Evolutionary conservation across 2,329 filamentous ascomycete species (phyloP), one percentile per base, ranked within the genome.

Genomic region (Ophiostoma perfectum): DNA sequence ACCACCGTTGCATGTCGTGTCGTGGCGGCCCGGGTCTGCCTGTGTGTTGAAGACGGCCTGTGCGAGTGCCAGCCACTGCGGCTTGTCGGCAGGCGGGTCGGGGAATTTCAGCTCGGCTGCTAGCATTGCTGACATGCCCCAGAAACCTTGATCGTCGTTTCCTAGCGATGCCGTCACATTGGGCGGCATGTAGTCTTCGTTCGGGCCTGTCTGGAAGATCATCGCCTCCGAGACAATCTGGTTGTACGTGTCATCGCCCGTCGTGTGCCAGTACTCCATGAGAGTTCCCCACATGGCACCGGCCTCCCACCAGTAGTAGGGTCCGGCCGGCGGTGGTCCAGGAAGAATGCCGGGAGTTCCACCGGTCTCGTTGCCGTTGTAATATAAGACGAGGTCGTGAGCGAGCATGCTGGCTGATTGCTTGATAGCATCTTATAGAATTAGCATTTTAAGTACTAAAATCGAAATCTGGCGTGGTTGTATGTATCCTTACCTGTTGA

Each of bases 71-170:
- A 85, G 77, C 80, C 84, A 86, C 52, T 79, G 72, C 2, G 82
- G 79, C 62, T 79, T 67, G 18, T 77, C 77, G 3, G 76, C 70
- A 0, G 78, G 75, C 8, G 79, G 79, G 69, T 82, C 77, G 3
- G 82, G 81, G 71, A 86, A 84, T 49, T 80, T 79, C 66, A 80
- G 76, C 73, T 88, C 86, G 36, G 83, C 83, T 1, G 85, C 86
- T 2, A 79, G 80, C 78, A 88, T 82, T 9, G 84, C 83, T 5
- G 82, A 80, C 72, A 86, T 79, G 55, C 79, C 83, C 85, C 86
- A 88, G 75, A 84, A 83, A 5, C 80, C 81, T 76, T 87, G 85
- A 70, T 88, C 86, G 71, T 88, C 85, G 73, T 87, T 88, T 67
- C 83, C 84, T 52, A 81, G 73, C 2, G 74, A 75, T 3, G 75